Evolutionary conservation across 306 rosid species (phyloP).

Genomic region (Cicer arietinum): DNA sequence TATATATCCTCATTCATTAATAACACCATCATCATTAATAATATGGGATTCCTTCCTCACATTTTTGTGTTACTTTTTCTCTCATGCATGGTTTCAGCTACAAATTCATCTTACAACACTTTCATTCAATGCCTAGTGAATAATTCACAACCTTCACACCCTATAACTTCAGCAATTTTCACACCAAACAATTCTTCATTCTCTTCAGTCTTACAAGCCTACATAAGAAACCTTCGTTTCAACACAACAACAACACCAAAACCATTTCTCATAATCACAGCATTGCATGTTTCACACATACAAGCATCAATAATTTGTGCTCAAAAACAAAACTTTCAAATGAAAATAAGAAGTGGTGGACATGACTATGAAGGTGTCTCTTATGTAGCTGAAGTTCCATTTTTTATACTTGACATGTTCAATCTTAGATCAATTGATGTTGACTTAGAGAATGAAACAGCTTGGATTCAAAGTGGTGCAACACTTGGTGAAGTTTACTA

Average conservation of each 20-base stretch:
- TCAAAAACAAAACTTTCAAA: constrained; percentile 53
- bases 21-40: not conserved
- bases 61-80: constrained; percentile 26
- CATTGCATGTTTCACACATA: constrained; percentile 65
- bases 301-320: constrained; percentile 62
- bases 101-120: constrained; percentile 40
- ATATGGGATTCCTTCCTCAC: constrained; percentile 27
- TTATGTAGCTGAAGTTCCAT: constrained; percentile 58
- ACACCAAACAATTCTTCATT: constrained; percentile 55
- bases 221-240: constrained; percentile 70
- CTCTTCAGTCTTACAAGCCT: constrained; percentile 55
- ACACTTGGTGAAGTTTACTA: constrained; percentile 70
- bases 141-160: constrained; percentile 55
- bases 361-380: constrained; percentile 76
- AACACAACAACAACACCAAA: constrained; percentile 59
- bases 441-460: constrained; percentile 54
- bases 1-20: not conserved
- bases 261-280: constrained; percentile 66
- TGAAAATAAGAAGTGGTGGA: constrained; percentile 78
- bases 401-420: constrained; percentile 75
- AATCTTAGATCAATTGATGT: constrained; percentile 57
- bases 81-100: not conserved
- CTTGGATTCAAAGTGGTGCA: constrained; percentile 72
- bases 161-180: constrained; percentile 58
- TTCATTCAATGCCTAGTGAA: constrained; percentile 58